Conservation (phyloP, 257 asterid genomes). For the Lithospermum erythrorhizon region DNA sequence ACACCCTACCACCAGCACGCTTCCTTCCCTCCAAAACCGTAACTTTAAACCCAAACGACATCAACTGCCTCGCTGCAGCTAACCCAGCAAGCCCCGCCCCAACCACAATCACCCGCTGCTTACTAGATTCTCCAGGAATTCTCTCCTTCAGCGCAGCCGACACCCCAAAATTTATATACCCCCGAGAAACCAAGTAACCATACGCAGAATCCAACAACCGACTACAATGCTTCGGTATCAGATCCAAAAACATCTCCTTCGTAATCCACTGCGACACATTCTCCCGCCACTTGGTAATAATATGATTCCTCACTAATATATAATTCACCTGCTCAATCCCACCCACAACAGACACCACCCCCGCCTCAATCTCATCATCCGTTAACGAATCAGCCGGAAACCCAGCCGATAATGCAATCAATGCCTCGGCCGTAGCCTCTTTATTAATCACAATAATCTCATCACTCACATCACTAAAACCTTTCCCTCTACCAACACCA, state of each 20-base stretch:
- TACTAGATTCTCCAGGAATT: slow-evolving; percentile 36
- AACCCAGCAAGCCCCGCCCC: slow-evolving; percentile 95
- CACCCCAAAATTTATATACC: slow-evolving; percentile 93
- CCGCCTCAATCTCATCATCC: slow-evolving; percentile 82
- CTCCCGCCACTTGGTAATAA: slow-evolving; percentile 78
- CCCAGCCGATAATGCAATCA: slow-evolving; percentile 77
- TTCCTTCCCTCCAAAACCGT: slow-evolving; percentile 75
- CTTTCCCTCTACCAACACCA: slow-evolving; percentile 10
- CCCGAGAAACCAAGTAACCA: slow-evolving; percentile 58
- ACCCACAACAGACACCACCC: slow-evolving; percentile 77
- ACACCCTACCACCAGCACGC: slow-evolving; percentile 92
- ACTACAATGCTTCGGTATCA: slow-evolving; percentile 64
- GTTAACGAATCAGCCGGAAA: slow-evolving; percentile 93
- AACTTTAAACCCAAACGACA: slow-evolving; percentile 82
- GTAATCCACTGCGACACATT: slow-evolving; percentile 65
- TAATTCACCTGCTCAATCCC: slow-evolving; percentile 96
- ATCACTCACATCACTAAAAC: slow-evolving; percentile 43
- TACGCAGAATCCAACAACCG: slow-evolving; percentile 54
- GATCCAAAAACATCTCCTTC: slow-evolving; percentile 61
- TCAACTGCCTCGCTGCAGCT: slow-evolving; percentile 96
- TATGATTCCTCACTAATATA: slow-evolving; percentile 73
- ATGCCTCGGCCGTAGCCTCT: slow-evolving; percentile 85
- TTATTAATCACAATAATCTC: slow-evolving; percentile 90
- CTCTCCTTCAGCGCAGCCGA: slow-evolving; percentile 61
- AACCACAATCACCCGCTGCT: slow-evolving; percentile 52